Evolutionary conservation across 116 monocot genomes (phyloP), one percentile per base, ranked within the genome.

Genomic region (Papilionanthe hybrid): DNA sequence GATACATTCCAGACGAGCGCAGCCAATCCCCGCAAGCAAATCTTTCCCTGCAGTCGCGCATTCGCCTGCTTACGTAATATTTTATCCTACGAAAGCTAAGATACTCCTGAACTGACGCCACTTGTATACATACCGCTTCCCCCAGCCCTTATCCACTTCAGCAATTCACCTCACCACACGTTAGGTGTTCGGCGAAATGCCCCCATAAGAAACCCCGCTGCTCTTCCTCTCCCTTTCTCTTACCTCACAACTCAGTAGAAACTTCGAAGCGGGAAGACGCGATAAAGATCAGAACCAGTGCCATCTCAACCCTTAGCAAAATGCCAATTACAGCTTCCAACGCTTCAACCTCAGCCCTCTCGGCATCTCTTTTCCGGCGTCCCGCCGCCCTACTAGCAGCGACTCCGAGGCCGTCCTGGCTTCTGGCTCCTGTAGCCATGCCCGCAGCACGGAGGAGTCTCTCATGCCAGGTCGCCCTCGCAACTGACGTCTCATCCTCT

Each of bases 401-500:
- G 1, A 37, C 48, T 57, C 19, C 17, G 57, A 42, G 53, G 27
- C 72, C 20, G 45, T n/a, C 72, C 4, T 9, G 66, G 47, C 10
- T 1, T 3, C 47, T 49, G 77, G 10, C 37, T 68, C 19, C 30
- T 53, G 56, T 44, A n/a, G 43, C 72, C 23, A 30, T 50, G n/a
- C 13, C 75, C 1, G 3, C 45, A 19, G 42, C 43, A 55, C 23
- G 53, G 48, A 25, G 81, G 60, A 55, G 56, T 43, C 20, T 85
- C 80, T 72, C 82, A 5, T 85, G 82, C 65, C 88, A 82, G 72
- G 80, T 81, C 77, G 85, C 79, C 9, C 13, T 82, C 79, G 57
- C 71, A 37, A 60, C 76, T 23, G 82, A 79, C 55, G 41, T 77
- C 41, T 77, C 86, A 4, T 49, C 53, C 53, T 80, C 86, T 0